A percentile compares a stretch with the other conserved stretches of the same genome.
Conservation (phyloP, 2,329 filamentous ascomycete genomes). For the Monosporascus cannonballus region DNA sequence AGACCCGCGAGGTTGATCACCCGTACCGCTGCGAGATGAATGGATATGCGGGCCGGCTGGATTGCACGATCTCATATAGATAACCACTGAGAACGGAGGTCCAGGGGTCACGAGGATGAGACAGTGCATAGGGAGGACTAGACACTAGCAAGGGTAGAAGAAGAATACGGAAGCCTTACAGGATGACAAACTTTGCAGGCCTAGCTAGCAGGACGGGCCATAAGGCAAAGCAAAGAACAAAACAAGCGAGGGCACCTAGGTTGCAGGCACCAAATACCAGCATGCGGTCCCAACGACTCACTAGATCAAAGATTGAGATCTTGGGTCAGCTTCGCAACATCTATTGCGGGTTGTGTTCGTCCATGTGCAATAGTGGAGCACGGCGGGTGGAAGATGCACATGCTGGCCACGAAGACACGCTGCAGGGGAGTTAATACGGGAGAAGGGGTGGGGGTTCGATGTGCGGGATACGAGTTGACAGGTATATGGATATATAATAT, state of each 20-base stretch:
- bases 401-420: slow-evolving; percentile 30
- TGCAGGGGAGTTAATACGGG: slow-evolving; percentile 30
- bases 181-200: slow-evolving; percentile 89
- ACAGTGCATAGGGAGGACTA: slow-evolving; percentile 10
- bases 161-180: slow-evolving; percentile 58
- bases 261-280: slow-evolving; percentile 91
- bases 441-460: slow-evolving; percentile 3
- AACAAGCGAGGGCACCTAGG: slow-evolving; percentile 81
- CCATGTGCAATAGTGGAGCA: slow-evolving; percentile 37
- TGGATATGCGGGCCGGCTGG: slow-evolving; percentile 24
- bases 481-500: slow-evolving; percentile 10
- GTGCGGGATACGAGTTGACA: slow-evolving; percentile 15
- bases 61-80: slow-evolving; percentile 19
- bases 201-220: slow-evolving; percentile 76
- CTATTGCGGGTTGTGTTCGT: slow-evolving; percentile 16
- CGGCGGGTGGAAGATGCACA: slow-evolving; percentile 37
- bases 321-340: slow-evolving; percentile 21
- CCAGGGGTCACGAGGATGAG: background rate
- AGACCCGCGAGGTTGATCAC: slow-evolving; percentile 18
- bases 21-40: slow-evolving; percentile 18
- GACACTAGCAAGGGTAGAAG: slow-evolving; percentile 9
- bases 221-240: slow-evolving; percentile 85
- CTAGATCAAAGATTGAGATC: slow-evolving; percentile 42
- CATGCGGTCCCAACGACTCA: slow-evolving; percentile 94
- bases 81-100: slow-evolving; percentile 4